phyloP scores from a whole-genome alignment of 1,284 basidiomycete species.

The Rhodotorula glutinis region DNA sequence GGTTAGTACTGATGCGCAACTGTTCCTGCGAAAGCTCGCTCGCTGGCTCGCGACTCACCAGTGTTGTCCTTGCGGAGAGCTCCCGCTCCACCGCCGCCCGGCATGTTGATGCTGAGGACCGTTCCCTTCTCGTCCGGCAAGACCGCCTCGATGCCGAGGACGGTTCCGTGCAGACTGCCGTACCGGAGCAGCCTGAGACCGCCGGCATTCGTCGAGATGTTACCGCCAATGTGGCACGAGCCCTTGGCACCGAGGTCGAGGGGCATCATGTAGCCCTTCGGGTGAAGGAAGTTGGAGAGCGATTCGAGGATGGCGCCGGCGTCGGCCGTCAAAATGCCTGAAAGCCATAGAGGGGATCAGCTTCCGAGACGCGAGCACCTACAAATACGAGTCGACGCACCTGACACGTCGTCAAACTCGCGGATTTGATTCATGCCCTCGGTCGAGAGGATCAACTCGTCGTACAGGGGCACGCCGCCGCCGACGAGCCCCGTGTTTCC shows the following conservation, averaged over 20 bases:
- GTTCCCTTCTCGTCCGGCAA: conserved; percentile 80
- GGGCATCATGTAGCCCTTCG: conserved; percentile 93
- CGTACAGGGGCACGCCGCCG: conserved; percentile 85
- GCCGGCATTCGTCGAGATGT: conserved; percentile 95
- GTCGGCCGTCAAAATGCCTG: conserved; percentile 61
- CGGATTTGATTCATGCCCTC: conserved; percentile 79
- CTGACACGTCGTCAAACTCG: conserved; percentile 87
- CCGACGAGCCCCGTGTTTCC: conserved; percentile 97
- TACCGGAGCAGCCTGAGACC: conserved; percentile 91
- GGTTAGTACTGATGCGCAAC: neutral
- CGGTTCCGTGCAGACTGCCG: conserved; percentile 90
- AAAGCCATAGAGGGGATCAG: neutral
- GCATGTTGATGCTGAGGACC: conserved; percentile 70
- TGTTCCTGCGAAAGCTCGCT: neutral
- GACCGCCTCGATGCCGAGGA: conserved; percentile 96
- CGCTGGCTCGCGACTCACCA: conserved; percentile 54
- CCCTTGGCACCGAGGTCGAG: conserved; percentile 98
- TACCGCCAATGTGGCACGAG: conserved; percentile 98
- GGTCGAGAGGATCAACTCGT: conserved; percentile 84
- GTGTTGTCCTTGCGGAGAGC: conserved; percentile 94
- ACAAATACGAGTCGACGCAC: conserved; percentile 50
- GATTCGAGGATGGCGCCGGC: conserved; percentile 93
- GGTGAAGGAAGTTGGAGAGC: conserved; percentile 79
- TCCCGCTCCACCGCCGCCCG: conserved; percentile 43
- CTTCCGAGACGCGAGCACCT: too few relatives aligned